Percentiles rank a stretch among this genome's conserved stretches.
These are phyloP conservation scores for Xylaria castorea DNA, from an alignment of 495 filamentous ascomycete species.

Conservation along the genomic window DNA sequence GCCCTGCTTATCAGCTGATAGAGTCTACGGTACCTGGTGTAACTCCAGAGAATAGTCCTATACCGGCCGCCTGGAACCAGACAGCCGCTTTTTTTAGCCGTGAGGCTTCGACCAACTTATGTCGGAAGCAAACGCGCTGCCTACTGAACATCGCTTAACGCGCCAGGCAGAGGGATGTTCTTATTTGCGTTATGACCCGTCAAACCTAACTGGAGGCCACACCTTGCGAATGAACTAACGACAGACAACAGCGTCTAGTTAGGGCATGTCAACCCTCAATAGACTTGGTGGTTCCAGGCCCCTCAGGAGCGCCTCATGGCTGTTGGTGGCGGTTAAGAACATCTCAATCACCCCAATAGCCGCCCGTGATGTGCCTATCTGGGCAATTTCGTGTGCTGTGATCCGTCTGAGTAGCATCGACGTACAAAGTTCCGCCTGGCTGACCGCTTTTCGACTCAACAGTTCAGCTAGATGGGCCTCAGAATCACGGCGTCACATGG, in stretches of 20 bases:
- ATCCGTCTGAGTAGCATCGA: neutral
- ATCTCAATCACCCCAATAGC: slow-evolving; percentile 10
- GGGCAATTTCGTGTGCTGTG: neutral
- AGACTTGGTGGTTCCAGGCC: neutral
- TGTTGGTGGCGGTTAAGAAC: slow-evolving; percentile 14
- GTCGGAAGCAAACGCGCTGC: neutral
- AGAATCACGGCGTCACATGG: neutral
- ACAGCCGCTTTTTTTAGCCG: too few species aligned
- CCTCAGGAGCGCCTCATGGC: neutral
- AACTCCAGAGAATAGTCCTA: neutral
- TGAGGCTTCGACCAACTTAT: neutral
- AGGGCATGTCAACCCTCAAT: neutral
- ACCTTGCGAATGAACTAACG: neutral
- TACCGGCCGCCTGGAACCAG: neutral
- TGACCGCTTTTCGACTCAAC: neutral
- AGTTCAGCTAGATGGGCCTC: neutral
- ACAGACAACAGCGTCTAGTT: neutral
- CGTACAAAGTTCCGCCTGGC: neutral
- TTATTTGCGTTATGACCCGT: neutral
- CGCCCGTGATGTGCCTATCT: slow-evolving; percentile 8
- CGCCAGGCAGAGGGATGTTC: neutral
- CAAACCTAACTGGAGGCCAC: neutral
- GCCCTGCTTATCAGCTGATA: slow-evolving; percentile 1
- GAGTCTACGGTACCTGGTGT: neutral
- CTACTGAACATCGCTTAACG: neutral